phyloP scores from a whole-genome alignment of 2,329 filamentous ascomycete genomes.

The Arachnomyces sp. region DNA sequence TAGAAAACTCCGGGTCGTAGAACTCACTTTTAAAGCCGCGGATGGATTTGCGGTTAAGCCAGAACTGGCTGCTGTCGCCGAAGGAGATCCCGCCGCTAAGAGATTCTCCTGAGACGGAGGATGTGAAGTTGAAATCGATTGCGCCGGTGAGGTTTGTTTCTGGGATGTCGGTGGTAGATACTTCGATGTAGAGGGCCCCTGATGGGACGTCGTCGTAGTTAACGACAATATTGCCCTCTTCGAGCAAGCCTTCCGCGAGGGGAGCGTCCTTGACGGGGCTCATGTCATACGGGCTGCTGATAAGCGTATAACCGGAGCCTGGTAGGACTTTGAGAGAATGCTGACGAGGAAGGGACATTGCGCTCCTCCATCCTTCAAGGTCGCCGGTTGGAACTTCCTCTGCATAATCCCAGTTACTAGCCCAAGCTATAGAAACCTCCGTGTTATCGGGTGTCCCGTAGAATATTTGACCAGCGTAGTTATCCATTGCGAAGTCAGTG shows the following conservation, averaged over 20 bases:
- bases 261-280: slow-evolving; percentile 38
- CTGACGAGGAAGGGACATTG: slow-evolving; percentile 45
- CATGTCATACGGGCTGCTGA: slow-evolving; percentile 42
- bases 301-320: slow-evolving; percentile 44
- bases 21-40: slow-evolving; percentile 46
- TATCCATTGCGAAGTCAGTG: slow-evolving; percentile 25
- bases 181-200: slow-evolving; percentile 47
- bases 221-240: slow-evolving; percentile 36
- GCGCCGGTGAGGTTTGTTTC: slow-evolving; percentile 27
- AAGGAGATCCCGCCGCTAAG: slow-evolving; percentile 41
- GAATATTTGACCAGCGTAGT: slow-evolving; percentile 49
- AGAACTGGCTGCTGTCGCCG: slow-evolving; percentile 43
- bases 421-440: slow-evolving; percentile 48
- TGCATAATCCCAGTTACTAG: slow-evolving; percentile 53
- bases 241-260: slow-evolving; percentile 31
- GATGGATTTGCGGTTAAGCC: slow-evolving; percentile 43
- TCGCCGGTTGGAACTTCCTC: slow-evolving; percentile 46
- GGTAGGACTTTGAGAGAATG: slow-evolving; percentile 46
- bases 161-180: slow-evolving; percentile 42
- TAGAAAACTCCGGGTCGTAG: slow-evolving; percentile 48
- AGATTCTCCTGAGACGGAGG: slow-evolving; percentile 41
- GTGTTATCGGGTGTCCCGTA: slow-evolving; percentile 34
- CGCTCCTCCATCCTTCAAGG: slow-evolving; percentile 45
- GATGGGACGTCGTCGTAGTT: slow-evolving; percentile 45
- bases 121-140: slow-evolving; percentile 43